Evolutionary conservation across 2,329 filamentous ascomycete genomes (phyloP).

Genomic region (Emmonsiellopsis sp.): DNA sequence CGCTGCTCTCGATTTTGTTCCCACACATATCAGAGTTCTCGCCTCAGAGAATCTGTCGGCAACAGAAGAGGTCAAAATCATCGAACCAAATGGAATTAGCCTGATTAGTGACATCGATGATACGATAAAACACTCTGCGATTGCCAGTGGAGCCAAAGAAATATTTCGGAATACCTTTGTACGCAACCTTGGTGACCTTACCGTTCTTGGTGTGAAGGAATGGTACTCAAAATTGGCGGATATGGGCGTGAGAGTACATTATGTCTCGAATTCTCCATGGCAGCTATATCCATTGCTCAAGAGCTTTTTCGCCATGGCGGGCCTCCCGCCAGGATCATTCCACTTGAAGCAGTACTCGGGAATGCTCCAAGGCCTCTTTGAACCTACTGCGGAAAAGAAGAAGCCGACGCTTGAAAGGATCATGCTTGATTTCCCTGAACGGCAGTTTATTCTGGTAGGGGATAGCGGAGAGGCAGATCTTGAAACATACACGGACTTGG

Average conservation of each 20-base stretch:
- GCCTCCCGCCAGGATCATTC: slow-evolving; percentile 77
- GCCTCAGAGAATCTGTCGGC: slow-evolving; percentile 78
- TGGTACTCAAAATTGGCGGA: slow-evolving; percentile 76
- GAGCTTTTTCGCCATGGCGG: slow-evolving; percentile 71
- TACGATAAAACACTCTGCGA: slow-evolving; percentile 92
- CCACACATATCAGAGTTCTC: slow-evolving; percentile 78
- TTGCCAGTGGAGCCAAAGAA: slow-evolving; percentile 75
- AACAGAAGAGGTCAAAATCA: slow-evolving; percentile 67
- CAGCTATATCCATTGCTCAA: slow-evolving; percentile 86
- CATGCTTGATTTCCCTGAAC: slow-evolving; percentile 76
- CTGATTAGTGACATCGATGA: slow-evolving; percentile 97
- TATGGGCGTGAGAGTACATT: slow-evolving; percentile 83
- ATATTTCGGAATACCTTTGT: slow-evolving; percentile 97
- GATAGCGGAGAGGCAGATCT: slow-evolving; percentile 96
- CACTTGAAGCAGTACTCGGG: slow-evolving; percentile 95
- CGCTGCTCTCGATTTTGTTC: slow-evolving; percentile 77
- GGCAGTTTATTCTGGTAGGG: slow-evolving; percentile 84
- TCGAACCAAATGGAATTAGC: slow-evolving; percentile 71
- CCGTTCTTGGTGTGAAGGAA: slow-evolving; percentile 75
- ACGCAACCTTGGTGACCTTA: slow-evolving; percentile 70
- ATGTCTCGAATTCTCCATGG: slow-evolving; percentile 99
- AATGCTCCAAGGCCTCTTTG: slow-evolving; percentile 96
- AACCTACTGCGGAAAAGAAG: slow-evolving; percentile 92
- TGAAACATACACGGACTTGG: slow-evolving; percentile 95
- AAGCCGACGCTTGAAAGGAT: slow-evolving; percentile 79